A percentile compares a stretch with the other conserved stretches of the same genome.
Conservation (phyloP, 192 early-diverging fungal species). For the Ramicandelaber brevisporus region DNA sequence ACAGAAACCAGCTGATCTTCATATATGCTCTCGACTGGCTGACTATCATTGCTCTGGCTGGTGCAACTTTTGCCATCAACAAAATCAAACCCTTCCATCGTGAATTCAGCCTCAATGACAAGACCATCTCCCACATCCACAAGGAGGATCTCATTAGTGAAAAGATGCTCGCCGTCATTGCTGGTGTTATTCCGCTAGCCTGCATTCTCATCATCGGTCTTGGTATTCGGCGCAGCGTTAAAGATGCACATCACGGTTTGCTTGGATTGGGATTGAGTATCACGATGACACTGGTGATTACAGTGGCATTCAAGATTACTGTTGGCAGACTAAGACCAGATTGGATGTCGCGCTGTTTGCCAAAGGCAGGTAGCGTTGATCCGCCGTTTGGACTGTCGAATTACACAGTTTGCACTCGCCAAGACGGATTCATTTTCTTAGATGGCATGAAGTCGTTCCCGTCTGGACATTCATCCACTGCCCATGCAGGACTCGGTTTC, state of each 20-base stretch:
- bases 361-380: conserved; percentile 12
- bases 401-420: conserved; percentile 28
- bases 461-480: conserved; percentile 59
- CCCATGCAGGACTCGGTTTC: conserved; percentile 41
- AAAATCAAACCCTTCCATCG: conserved; percentile 14
- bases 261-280: conserved; percentile 17
- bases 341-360: conserved; percentile 22
- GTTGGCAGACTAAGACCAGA: conserved; percentile 34
- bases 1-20: too few relatives aligned
- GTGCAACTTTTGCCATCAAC: background rate
- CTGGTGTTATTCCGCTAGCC: conserved; percentile 10
- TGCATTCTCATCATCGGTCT: conserved; percentile 10
- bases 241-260: conserved; percentile 16
- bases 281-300: conserved; percentile 16
- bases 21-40: too few relatives aligned
- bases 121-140: conserved; percentile 29
- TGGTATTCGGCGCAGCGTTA: conserved; percentile 15
- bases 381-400: conserved; percentile 26
- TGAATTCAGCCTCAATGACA: conserved; percentile 38
- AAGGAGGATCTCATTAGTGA: conserved; percentile 11
- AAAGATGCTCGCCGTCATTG: conserved; percentile 14
- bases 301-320: conserved; percentile 19
- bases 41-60: background rate
- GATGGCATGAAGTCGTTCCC: conserved; percentile 70
- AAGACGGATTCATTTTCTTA: conserved; percentile 16